Conservation (phyloP, 768 basidiomycete species). For the Guyanaporus albipodus region DNA sequence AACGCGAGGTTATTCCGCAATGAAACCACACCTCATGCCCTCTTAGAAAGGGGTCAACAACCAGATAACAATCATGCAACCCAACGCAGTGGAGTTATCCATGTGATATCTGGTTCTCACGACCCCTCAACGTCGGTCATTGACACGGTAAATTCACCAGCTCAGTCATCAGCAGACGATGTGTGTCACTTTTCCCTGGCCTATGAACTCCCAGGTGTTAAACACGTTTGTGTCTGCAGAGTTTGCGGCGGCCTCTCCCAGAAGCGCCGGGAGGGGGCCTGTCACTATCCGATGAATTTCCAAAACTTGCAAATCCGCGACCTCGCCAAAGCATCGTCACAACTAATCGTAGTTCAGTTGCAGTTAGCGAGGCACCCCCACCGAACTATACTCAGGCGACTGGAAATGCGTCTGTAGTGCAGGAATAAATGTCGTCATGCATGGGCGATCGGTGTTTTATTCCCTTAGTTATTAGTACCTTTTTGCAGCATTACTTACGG, state of each 20-base stretch:
- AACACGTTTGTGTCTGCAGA: constrained; percentile 4
- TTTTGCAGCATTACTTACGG: not conserved
- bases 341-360: constrained; percentile 11
- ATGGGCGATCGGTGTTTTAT: not conserved
- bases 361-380: constrained; percentile 19
- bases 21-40: not conserved
- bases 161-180: constrained; percentile 13
- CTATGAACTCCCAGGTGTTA: not conserved
- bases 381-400: constrained; percentile 23
- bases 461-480: not conserved
- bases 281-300: constrained; percentile 12
- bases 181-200: constrained; percentile 3
- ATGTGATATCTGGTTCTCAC: not conserved
- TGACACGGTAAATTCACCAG: constrained; percentile 2
- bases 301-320: constrained; percentile 8
- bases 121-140: constrained; percentile 13
- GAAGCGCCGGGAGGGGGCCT: constrained; percentile 18
- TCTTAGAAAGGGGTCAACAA: constrained; percentile 9
- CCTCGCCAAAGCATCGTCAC: constrained; percentile 3
- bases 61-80: not conserved
- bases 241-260: constrained; percentile 19
- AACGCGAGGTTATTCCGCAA: constrained; percentile 8
- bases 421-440: not conserved
- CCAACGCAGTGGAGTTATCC: not conserved
- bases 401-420: not conserved